These are phyloP conservation scores for Fallopia convolvulus DNA, from an alignment of 148 eudicot species.

Conservation along the genomic window DNA sequence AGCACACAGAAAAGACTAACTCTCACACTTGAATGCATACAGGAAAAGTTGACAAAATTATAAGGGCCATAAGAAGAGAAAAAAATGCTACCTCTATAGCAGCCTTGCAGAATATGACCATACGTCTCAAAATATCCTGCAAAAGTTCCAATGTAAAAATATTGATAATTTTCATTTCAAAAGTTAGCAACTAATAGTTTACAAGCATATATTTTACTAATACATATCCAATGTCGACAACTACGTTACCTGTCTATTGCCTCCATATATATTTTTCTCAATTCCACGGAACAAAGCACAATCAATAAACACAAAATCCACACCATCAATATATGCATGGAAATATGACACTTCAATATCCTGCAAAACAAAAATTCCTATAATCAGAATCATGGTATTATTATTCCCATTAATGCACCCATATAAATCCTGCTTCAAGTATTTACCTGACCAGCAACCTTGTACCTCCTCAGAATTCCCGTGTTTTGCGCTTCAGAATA, in stretches of 20 bases:
- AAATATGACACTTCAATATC: conserved; percentile 83
- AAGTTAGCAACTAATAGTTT: neutral
- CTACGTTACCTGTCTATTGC: conserved; percentile 58
- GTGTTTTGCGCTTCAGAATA: conserved; percentile 64
- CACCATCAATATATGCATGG: conserved; percentile 83
- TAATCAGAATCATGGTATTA: neutral
- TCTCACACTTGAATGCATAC: neutral
- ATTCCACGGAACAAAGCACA: conserved; percentile 54
- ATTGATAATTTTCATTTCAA: neutral
- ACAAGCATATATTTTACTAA: neutral
- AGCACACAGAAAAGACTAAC: neutral
- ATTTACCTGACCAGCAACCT: conserved; percentile 82
- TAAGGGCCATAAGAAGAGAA: neutral
- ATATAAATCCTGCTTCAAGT: conserved; percentile 1
- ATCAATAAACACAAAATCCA: conserved; percentile 87
- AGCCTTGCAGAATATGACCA: conserved; percentile 93
- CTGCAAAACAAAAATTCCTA: neutral
- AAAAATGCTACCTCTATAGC: conserved; percentile 77
- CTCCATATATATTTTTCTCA: conserved; percentile 73
- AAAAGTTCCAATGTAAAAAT: neutral
- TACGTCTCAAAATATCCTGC: conserved; percentile 91
- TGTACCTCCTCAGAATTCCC: conserved; percentile 61
- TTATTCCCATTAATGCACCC: neutral
- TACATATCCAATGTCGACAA: neutral
- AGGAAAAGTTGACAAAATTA: neutral